Evolutionary conservation across 2,329 filamentous ascomycete genomes (phyloP).

Genomic region (Fusarium poae): DNA sequence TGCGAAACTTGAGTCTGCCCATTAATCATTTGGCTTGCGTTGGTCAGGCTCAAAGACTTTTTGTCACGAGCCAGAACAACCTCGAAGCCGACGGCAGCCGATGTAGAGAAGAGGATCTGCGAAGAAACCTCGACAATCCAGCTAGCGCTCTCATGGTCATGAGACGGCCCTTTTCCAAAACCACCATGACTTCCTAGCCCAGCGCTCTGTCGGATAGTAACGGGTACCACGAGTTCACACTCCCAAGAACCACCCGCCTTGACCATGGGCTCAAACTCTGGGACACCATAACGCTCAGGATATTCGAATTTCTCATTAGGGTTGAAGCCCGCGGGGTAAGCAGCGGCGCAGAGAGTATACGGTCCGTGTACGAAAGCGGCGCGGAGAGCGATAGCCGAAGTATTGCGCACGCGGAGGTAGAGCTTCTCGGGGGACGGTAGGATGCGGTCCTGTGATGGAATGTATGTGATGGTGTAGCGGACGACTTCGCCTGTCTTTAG

Average conservation of each 20-base stretch:
- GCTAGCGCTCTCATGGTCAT: slow-evolving; percentile 71
- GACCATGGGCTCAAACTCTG: slow-evolving; percentile 95
- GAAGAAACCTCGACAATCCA: slow-evolving; percentile 95
- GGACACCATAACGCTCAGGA: slow-evolving; percentile 78
- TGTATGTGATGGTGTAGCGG: slow-evolving; percentile 93
- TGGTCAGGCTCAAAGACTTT: slow-evolving; percentile 79
- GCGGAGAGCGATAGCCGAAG: slow-evolving; percentile 87
- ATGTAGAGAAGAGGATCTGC: slow-evolving; percentile 93
- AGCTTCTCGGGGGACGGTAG: slow-evolving; percentile 85
- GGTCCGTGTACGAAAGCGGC: slow-evolving; percentile 97
- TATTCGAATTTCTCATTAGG: slow-evolving; percentile 83
- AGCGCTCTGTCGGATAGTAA: slow-evolving; percentile 77
- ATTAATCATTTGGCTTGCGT: slow-evolving; percentile 60
- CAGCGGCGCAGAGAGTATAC: slow-evolving; percentile 88
- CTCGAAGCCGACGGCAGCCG: slow-evolving; percentile 89
- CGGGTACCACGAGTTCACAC: slow-evolving; percentile 83
- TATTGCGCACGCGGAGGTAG: slow-evolving; percentile 91
- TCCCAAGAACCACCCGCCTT: slow-evolving; percentile 93
- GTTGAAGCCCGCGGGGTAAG: slow-evolving; percentile 85
- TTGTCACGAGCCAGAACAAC: slow-evolving; percentile 87
- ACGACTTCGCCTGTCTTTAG: slow-evolving; percentile 96
- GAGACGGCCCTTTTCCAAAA: slow-evolving; percentile 61
- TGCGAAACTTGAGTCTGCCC: slow-evolving; percentile 64
- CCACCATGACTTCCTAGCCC: slow-evolving; percentile 60
- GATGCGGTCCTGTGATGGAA: slow-evolving; percentile 88